Evolutionary conservation across 169 alveolate species (phyloP), one percentile per base, ranked within the genome.

Genomic region (Eimeria brunetti): DNA sequence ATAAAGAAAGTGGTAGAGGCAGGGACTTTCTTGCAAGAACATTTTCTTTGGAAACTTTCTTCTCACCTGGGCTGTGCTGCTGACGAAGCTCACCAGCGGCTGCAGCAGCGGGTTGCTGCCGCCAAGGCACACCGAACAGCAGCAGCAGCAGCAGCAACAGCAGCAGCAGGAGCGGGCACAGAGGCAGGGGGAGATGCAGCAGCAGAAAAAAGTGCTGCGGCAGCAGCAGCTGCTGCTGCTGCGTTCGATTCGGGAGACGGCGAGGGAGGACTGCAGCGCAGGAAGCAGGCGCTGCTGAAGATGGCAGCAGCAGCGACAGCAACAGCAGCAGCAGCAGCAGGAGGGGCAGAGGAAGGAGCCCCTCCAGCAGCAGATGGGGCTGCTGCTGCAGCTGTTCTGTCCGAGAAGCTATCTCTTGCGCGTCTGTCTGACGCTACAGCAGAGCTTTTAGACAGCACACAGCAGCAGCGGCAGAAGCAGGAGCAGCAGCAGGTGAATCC

Each of bases 291-390:
- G 76, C 75, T 83, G 41, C 75, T 56, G 76, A 62, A 83, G 90
- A 83, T 83, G 90, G 90, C 90, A 56, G 90, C 90, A 53, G 90
- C 90, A 56, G 90, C 90, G 30, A 75, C 73, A 53, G 84, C 69
- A 46, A 51, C 69, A 22, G 90, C 69, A 46, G 44, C 69, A 22
- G 90, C 76, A 83, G 90, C 75, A 51, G 51, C 90, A 49, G 76
- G 76, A 53, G 46, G 51, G 53, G 33, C 75, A 16, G 90, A 83
- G 53, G 90, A 83, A 1, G 71, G 58, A 53, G 30, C 58, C 24
- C 38, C 60, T 41, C 76, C 75, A 56, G 76, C 46, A 33, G 51
- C 6, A 30, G 90, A 53, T 53, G 76, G 76, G 27, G 71, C 90
- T 30, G 90, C 90, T 33, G 90, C 90, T n/a, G 90, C 90, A 14